Conservation (phyloP, 2,329 filamentous ascomycete species). For the Neonectria hederae region DNA sequence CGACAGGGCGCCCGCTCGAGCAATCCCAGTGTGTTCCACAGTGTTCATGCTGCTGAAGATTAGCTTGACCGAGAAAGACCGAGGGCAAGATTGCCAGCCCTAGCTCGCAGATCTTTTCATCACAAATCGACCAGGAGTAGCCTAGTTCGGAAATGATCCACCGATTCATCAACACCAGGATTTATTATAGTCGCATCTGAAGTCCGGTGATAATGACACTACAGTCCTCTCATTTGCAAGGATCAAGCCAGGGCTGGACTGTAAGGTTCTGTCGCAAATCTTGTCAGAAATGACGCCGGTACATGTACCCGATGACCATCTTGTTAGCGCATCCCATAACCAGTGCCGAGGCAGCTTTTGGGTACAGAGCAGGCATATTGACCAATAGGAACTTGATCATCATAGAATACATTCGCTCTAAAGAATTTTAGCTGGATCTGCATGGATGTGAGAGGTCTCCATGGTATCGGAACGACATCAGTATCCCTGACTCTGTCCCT, state of each 20-base stretch:
- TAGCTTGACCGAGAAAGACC: background rate
- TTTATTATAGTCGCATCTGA: background rate
- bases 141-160: background rate
- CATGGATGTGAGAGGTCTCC: too few relatives aligned
- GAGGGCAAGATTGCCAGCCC: background rate
- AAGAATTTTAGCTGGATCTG: too few relatives aligned
- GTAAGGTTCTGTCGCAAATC: background rate
- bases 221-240: background rate
- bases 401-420: too few relatives aligned
- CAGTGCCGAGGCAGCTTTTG: too few relatives aligned
- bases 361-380: too few relatives aligned
- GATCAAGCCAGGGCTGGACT: background rate
- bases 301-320: background rate
- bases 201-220: background rate
- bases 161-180: background rate
- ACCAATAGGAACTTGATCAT: too few relatives aligned
- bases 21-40: background rate
- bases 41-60: background rate
- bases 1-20: background rate
- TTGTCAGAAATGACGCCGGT: background rate
- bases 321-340: background rate
- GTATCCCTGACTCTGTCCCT: too few relatives aligned
- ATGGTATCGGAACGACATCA: too few relatives aligned
- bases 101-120: background rate
- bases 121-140: background rate